Conservation (phyloP, 495 filamentous ascomycete genomes). For the Xylaria flabelliformis region DNA sequence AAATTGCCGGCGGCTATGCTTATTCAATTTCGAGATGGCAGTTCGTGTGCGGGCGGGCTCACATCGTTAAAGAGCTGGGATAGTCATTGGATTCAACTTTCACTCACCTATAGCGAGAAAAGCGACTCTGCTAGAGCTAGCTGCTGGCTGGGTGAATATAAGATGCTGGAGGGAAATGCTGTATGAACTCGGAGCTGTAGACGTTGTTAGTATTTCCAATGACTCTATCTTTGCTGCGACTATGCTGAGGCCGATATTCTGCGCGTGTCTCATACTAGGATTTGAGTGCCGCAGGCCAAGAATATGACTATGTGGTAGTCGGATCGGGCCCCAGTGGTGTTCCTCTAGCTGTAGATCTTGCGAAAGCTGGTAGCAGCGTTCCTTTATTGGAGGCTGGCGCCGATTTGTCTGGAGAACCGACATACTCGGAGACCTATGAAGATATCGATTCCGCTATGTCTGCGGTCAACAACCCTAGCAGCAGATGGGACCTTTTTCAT, state of each 20-base stretch:
- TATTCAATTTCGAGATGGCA: slow-evolving; percentile 8
- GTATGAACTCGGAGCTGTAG: neutral
- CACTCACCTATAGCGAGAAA: neutral
- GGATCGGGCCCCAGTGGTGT: slow-evolving; percentile 66
- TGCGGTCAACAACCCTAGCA: slow-evolving; percentile 39
- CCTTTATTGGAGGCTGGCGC: slow-evolving; percentile 66
- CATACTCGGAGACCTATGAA: slow-evolving; percentile 24
- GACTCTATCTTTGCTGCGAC: neutral
- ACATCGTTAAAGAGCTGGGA: neutral
- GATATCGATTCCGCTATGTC: slow-evolving; percentile 29
- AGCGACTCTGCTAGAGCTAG: neutral
- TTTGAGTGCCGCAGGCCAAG: slow-evolving; percentile 26
- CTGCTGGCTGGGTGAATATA: neutral
- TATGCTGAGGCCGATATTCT: slow-evolving; percentile 13
- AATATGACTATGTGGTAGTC: slow-evolving; percentile 66
- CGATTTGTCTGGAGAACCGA: slow-evolving; percentile 54
- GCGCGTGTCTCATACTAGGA: slow-evolving; percentile 4
- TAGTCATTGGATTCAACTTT: neutral
- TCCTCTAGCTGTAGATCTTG: slow-evolving; percentile 62
- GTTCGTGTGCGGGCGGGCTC: neutral
- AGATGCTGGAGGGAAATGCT: neutral
- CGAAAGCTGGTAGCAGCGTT: slow-evolving; percentile 58
- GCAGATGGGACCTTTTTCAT: slow-evolving; percentile 44
- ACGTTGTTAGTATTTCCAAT: neutral
- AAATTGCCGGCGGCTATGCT: slow-evolving; percentile 20